Percentiles rank a stretch among this genome's conserved stretches.
phyloP scores from a whole-genome alignment of 306 rosid species.

The Quercus wislizeni region DNA sequence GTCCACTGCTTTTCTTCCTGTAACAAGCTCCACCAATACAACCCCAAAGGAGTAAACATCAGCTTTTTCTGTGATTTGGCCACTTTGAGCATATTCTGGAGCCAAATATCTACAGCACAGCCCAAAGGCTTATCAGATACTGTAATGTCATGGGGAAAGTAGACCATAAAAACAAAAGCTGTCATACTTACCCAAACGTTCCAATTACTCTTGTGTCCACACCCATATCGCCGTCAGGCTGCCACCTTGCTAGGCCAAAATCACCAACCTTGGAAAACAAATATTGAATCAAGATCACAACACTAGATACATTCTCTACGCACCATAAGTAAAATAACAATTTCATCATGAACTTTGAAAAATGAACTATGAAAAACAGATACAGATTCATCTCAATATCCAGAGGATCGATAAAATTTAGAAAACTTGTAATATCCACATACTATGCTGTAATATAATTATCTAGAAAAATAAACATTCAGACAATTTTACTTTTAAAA shows the following conservation, averaged over 20 bases:
- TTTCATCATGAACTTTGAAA: constrained; percentile 21
- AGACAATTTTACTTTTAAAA: neutral
- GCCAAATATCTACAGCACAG: constrained; percentile 76
- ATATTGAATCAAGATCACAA: constrained; percentile 13
- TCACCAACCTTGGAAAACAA: constrained; percentile 77
- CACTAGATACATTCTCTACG: constrained; percentile 5
- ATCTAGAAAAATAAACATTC: neutral
- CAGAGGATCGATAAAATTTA: neutral
- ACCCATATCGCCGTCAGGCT: constrained; percentile 95
- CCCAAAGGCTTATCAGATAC: constrained; percentile 12
- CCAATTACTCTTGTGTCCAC: constrained; percentile 98
- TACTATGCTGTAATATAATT: neutral
- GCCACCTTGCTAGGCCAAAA: constrained; percentile 99
- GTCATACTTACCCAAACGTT: constrained; percentile 76
- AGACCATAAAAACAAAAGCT: neutral
- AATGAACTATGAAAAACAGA: constrained; percentile 14
- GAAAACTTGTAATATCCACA: neutral
- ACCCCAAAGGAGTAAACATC: constrained; percentile 98
- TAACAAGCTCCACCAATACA: constrained; percentile 90
- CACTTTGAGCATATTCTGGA: constrained; percentile 97
- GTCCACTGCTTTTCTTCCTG: constrained; percentile 96
- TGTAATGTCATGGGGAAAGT: constrained; percentile 5
- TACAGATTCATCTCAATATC: neutral
- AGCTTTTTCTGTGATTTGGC: constrained; percentile 97
- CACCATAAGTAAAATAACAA: neutral